phyloP scores from a whole-genome alignment of 2,329 filamentous ascomycete species.

The Fusarium mangiferae region DNA sequence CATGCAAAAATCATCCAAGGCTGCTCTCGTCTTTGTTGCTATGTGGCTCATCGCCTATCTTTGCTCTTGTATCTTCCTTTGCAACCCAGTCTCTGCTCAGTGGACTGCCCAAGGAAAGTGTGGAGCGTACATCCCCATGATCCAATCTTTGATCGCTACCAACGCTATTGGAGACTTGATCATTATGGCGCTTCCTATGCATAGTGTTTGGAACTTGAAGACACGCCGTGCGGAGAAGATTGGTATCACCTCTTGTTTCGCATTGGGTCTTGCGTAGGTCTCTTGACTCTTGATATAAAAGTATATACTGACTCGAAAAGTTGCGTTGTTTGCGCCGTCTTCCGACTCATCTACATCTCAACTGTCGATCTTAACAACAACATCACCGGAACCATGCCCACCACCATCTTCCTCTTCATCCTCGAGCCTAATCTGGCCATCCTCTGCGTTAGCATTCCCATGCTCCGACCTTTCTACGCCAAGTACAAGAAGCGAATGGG shows the following conservation, averaged over 20 bases:
- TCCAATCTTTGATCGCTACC: slow-evolving; percentile 51
- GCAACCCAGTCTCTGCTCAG: slow-evolving; percentile 55
- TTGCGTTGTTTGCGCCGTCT: slow-evolving; percentile 51
- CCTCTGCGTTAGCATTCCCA: slow-evolving; percentile 55
- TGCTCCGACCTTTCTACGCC: slow-evolving; percentile 52
- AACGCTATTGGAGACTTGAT: slow-evolving; percentile 52
- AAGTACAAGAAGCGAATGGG: slow-evolving; percentile 48
- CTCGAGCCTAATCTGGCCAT: slow-evolving; percentile 55
- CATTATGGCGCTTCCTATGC: slow-evolving; percentile 52
- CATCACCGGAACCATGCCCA: slow-evolving; percentile 53
- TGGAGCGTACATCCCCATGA: slow-evolving; percentile 50
- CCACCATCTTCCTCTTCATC: slow-evolving; percentile 53
- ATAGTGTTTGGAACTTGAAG: slow-evolving; percentile 52
- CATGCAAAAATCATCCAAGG: slow-evolving; percentile 43
- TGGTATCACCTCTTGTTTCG: slow-evolving; percentile 50
- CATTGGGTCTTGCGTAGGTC: slow-evolving; percentile 50
- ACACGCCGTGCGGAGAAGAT: slow-evolving; percentile 51
- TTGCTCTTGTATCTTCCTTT: slow-evolving; percentile 56
- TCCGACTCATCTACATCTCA: slow-evolving; percentile 52
- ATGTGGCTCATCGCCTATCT: slow-evolving; percentile 57
- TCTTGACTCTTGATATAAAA: fast-evolving
- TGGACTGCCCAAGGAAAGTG: slow-evolving; percentile 52
- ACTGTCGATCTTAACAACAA: slow-evolving; percentile 50
- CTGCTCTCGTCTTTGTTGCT: slow-evolving; percentile 50
- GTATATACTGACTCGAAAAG: slow-evolving; percentile 35